Evolutionary conservation across 257 asterid genomes (phyloP).

Genomic region (Plantago elongata): DNA sequence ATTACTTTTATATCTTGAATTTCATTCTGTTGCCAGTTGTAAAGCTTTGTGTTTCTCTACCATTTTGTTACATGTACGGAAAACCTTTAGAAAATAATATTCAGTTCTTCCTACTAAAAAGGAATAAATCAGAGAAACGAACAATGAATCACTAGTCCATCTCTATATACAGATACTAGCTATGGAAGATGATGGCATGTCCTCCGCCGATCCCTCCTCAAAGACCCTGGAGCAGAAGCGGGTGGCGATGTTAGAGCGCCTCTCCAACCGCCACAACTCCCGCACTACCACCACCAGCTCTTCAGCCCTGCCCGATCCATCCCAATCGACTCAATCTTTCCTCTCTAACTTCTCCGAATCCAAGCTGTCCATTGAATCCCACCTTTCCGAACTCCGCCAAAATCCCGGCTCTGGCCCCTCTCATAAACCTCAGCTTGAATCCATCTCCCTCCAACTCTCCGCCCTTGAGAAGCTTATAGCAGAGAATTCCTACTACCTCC

Average conservation of each 20-base stretch:
- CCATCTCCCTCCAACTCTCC: constrained; percentile 49
- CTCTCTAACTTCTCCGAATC: constrained; percentile 60
- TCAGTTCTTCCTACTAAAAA: too few species aligned
- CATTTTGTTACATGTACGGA: too few species aligned
- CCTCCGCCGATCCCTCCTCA: constrained; percentile 14
- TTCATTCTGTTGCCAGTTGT: too few species aligned
- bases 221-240: constrained; percentile 54
- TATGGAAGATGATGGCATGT: too few species aligned
- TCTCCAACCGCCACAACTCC: constrained; percentile 63
- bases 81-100: too few species aligned
- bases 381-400: constrained; percentile 42
- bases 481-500: constrained; percentile 63
- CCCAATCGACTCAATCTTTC: constrained; percentile 46
- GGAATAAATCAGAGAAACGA: too few species aligned
- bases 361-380: constrained; percentile 58
- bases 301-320: constrained; percentile 23
- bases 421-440: constrained; percentile 48
- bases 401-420: constrained; percentile 23
- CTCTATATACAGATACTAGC: too few species aligned
- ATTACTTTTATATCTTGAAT: too few species aligned
- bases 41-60: too few species aligned
- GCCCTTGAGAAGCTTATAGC: constrained; percentile 70
- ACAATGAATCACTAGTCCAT: too few species aligned
- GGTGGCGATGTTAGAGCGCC: constrained; percentile 80
- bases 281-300: constrained; percentile 35